Evolutionary conservation across 805 yeast species (phyloP).

Genomic region (Candida sonorensis): DNA sequence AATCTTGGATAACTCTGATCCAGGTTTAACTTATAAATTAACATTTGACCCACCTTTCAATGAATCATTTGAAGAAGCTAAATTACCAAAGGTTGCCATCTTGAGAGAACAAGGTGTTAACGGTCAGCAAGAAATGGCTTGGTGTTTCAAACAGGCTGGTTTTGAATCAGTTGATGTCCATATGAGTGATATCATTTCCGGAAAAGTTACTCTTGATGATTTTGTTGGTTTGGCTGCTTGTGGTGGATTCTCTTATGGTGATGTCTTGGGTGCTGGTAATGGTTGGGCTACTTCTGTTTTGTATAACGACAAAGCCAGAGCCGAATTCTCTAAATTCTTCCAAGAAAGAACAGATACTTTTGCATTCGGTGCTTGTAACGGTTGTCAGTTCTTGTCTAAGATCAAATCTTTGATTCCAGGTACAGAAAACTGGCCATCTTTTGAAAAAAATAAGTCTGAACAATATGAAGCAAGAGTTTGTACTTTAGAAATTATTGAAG

Average conservation of each 20-base stretch:
- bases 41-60: slow-evolving; percentile 53
- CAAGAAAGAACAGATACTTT: slow-evolving; percentile 84
- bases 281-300: slow-evolving; percentile 98
- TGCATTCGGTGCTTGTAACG: slow-evolving; percentile 98
- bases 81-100: slow-evolving; percentile 83
- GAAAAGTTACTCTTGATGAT: slow-evolving; percentile 62
- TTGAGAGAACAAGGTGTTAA: slow-evolving; percentile 98
- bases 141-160: slow-evolving; percentile 93
- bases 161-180: slow-evolving; percentile 92
- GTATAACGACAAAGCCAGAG: slow-evolving; percentile 69
- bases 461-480: slow-evolving; percentile 95
- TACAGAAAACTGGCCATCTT: slow-evolving; percentile 90
- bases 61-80: slow-evolving; percentile 32
- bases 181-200: slow-evolving; percentile 84
- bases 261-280: slow-evolving; percentile 96
- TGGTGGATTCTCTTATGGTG: slow-evolving; percentile 99
- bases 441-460: slow-evolving; percentile 85
- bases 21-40: slow-evolving; percentile 80
- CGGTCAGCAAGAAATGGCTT: slow-evolving; percentile 98
- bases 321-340: slow-evolving; percentile 76
- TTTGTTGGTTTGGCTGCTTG: slow-evolving; percentile 96
- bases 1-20: slow-evolving; percentile 75
- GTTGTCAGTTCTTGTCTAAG: slow-evolving; percentile 92
- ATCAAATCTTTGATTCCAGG: slow-evolving; percentile 87
- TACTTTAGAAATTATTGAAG: slow-evolving; percentile 70